Conservation (phyloP, 2,329 filamentous ascomycete species). For the Grosmannia serpens region DNA sequence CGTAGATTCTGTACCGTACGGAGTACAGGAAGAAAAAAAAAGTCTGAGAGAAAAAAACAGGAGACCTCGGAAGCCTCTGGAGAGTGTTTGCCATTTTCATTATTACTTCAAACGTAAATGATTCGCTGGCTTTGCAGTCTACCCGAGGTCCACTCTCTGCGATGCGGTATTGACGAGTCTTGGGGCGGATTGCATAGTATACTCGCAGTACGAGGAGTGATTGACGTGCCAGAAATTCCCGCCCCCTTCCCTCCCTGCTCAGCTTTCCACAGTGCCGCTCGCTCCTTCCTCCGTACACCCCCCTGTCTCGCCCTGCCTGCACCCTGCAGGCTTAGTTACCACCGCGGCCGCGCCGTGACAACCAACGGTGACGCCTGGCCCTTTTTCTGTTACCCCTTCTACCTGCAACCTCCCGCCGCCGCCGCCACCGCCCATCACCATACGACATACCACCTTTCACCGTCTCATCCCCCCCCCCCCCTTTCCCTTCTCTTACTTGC, state of each 20-base stretch:
- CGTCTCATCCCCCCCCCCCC: constrained; percentile 1
- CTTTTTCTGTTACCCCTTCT: constrained; percentile 3
- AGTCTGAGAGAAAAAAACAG: background rate
- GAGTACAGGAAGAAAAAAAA: background rate
- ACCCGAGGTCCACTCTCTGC: background rate
- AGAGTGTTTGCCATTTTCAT: background rate
- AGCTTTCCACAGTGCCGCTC: constrained; percentile 5
- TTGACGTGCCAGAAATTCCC: constrained; percentile 2
- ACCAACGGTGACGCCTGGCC: constrained; percentile 10
- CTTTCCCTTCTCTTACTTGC: background rate
- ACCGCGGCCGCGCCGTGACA: constrained; percentile 5
- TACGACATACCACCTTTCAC: constrained; percentile 6
- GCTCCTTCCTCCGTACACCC: constrained; percentile 1
- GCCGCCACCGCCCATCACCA: constrained; percentile 5
- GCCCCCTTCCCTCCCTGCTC: constrained; percentile 6
- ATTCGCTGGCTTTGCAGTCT: constrained; percentile 1
- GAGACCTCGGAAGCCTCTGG: constrained; percentile 1
- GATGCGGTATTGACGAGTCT: background rate
- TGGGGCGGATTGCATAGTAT: background rate
- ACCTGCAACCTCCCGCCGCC: constrained; percentile 7
- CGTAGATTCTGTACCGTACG: background rate
- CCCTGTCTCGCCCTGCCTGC: constrained; percentile 4
- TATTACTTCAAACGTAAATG: background rate
- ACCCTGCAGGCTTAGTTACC: constrained; percentile 9
- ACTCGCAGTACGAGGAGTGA: background rate